Base-by-base conservation (phyloP, 2,329 filamentous ascomycete genomes). In the Aspergillus sp. region DNA sequence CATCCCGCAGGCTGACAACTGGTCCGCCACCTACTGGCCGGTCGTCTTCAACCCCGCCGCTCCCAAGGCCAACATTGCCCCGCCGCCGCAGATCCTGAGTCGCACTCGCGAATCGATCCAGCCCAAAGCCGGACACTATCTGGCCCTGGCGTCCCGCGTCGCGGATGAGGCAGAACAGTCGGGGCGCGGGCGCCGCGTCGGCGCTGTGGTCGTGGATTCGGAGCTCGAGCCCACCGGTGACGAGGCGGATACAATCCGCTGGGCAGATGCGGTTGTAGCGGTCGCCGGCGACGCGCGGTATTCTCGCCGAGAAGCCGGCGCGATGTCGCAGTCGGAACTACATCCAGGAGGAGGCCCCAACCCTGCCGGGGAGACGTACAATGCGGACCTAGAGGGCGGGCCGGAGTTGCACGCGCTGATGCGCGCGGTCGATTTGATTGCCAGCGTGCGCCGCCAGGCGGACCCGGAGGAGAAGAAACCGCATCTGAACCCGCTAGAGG, bases 321-420 rank as follows among this genome's bases (percentile, higher is more conserved):
- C 56, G 2, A 65, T 64, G 4, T 69, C 70, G 2, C 60, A 65
- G 31, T 51, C 63, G n/a, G 66, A 71, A 31, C 39, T 59, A 14
- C 65, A 68, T 9, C 57, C 61, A 2, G 65, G 60, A 0, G 46
- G 53, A 6, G 65, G 62, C 0, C 69, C 72, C 1, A 71, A 72
- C 50, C 68, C 72, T 2, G 66, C 61, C 0, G 62, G 55, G 47
- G 45, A 62, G 6, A 63, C 45, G 7, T 75, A 73, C 52, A 59
- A 75, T n/a, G 56, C 73, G 0, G 74, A 78, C 53, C 47, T 70
- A 3, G 77, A 80, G 59, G 77, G 78, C 12, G 75, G 77, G 2
- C 78, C 78, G 2, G 77, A 80, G 54, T 69, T 76, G n/a, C 79
- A 81, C 60, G 77, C 79, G 2, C 62, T 80, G 52, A 80, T 81